Evolutionary conservation across 2,329 filamentous ascomycete genomes (phyloP), one percentile per base, ranked within the genome.

Genomic region (Ophiostoma tasmaniense): DNA sequence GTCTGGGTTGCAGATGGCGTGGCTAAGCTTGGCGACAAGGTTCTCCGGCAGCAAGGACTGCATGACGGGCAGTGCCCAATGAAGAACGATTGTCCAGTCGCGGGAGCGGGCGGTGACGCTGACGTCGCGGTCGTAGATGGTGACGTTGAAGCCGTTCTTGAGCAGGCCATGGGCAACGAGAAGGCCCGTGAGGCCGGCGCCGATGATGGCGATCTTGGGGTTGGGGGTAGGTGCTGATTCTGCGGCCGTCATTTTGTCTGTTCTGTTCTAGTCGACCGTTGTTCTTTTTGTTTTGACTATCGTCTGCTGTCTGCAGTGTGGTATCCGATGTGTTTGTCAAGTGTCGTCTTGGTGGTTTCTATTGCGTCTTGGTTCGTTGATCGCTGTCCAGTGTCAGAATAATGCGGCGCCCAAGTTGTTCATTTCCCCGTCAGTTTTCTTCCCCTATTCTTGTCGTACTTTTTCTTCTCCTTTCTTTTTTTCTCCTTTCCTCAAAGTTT

Each of bases 71-170:
- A 79, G 75, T 14, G 76, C 79, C 79, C 79, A 81, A 71, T 79
- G 78, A 28, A 80, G 71, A 13, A 78, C 73, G 39, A 80, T 78
- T n/a, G 76, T 77, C 78, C 78, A 80, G 73, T 80, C 78, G 67
- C 78, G 77, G 2, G 69, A 65, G 10, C 77, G 75, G 28, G 73
- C 73, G 10, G 75, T 72, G 68, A 78, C 62, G 66, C 73, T 71
- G 1, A 68, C 66, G 42, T 79, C 78, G 20, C 69, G 65, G 28
- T 80, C 78, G 66, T 76, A 78, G 2, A 80, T 70, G 39, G 72
- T 67, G 6, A 76, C 77, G 5, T 73, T 66, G 70, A 79, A 77
- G 33, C 77, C 78, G 61, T 76, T 74, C 76, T 78, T 76, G n/a
- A 73, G 74, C 42, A 79, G 71, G 3, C 75, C 78, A n/a, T 80